Evolutionary conservation across 2,329 filamentous ascomycete species (phyloP), one percentile per base, ranked within the genome.

Genomic region (Mycosphaerelloides madeirae): DNA sequence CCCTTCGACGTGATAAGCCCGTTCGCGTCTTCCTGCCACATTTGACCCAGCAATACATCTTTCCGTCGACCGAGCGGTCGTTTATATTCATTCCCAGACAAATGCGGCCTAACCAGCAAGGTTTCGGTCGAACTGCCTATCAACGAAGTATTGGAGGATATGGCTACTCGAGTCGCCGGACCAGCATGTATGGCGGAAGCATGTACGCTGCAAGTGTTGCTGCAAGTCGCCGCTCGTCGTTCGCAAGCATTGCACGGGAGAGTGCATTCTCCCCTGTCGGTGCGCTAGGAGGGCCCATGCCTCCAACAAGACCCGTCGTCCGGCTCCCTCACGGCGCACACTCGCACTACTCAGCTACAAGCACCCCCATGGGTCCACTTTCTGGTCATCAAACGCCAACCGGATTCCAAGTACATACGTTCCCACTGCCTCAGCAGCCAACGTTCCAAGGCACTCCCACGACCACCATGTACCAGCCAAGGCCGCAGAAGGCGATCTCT

Each of bases 81-180:
- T 98, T 98, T 66, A 95, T 96, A 59, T 98, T 98, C 69, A 98
- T 98, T 49, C 93, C 93, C 11, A 80, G 93, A 55, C 91, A 91
- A 9, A 78, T 96, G 71, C 81, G 93, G 55, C 93, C 93, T 12
- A 96, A 95, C 64, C 89, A 95, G 65, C 87, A 95, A 70, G 80
- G 82, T 22, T 80, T 83, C 54, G 75, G 74, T 33, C 75, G 79
- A 43, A 77, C 77, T 41, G 77, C 85, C 43, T 85, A 84, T 48
- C 84, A 87, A 61, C 82, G 87, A 29, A 78, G 83, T 46, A 85
- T 87, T 46, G 80, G 81, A 13, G 78, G 85, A 1, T 71, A 70
- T 44, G 68, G 87, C 73, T 59, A 85, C 43, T 88, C 85, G 6
- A 85, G 76, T 57, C 69, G 87, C 59, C 80, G 86, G 50, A 91